These are phyloP conservation scores for Barnettozyma botsteinii DNA, from an alignment of 805 yeast species.

Conservation along the genomic window DNA sequence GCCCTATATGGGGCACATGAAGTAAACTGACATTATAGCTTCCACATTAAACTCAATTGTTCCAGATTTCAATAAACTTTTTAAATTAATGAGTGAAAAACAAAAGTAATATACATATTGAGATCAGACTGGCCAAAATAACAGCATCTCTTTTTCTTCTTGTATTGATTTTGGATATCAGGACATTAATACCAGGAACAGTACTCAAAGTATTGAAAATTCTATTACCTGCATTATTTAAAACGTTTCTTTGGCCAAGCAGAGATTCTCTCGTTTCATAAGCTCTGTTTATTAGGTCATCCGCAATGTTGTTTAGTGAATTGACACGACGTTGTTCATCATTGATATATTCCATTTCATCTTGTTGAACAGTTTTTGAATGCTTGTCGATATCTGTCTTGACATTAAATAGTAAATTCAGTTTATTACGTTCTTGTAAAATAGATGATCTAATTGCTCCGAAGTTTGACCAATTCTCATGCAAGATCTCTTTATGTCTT, in stretches of 20 bases:
- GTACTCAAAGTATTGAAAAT: slow-evolving; percentile 55
- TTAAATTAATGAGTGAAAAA: slow-evolving; percentile 36
- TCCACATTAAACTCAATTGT: no score
- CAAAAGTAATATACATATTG: slow-evolving; percentile 64
- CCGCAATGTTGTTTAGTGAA: slow-evolving; percentile 68
- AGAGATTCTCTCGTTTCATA: slow-evolving; percentile 86
- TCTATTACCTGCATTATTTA: slow-evolving; percentile 59
- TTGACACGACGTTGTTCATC: slow-evolving; percentile 74
- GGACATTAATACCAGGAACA: slow-evolving; percentile 77
- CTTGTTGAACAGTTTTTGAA: slow-evolving; percentile 35
- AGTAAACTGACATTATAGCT: no score
- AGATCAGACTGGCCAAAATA: slow-evolving; percentile 70
- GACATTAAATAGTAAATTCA: slow-evolving; percentile 69
- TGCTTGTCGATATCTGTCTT: slow-evolving; percentile 74
- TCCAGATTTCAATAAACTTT: no score
- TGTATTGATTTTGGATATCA: slow-evolving; percentile 77
- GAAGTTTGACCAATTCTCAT: slow-evolving; percentile 63
- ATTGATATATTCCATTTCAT: slow-evolving; percentile 67
- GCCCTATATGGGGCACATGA: not conserved
- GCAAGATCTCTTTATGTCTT: slow-evolving; percentile 72
- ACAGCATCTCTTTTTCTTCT: slow-evolving; percentile 84
- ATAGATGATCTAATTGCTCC: slow-evolving; percentile 52
- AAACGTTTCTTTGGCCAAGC: slow-evolving; percentile 57
- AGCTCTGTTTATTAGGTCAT: slow-evolving; percentile 76
- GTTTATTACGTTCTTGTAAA: slow-evolving; percentile 68